Evolutionary conservation across 2,329 filamentous ascomycete species (phyloP).

Genomic region (Fonsecaea pugnacius): DNA sequence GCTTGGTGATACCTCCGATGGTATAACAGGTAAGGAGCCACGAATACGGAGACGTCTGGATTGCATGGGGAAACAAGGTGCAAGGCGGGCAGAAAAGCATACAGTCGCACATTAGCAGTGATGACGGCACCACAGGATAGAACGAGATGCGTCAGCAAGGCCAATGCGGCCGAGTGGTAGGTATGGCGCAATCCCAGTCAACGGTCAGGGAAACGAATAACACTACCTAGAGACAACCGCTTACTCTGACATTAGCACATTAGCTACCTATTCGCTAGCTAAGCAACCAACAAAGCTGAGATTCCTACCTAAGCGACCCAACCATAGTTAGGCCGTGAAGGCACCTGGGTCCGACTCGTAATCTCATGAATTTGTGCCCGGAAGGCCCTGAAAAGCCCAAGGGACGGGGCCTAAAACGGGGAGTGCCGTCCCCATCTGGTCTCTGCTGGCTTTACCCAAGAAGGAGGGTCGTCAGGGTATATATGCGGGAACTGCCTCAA

Average conservation of each 20-base stretch:
- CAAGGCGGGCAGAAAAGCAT: neutral
- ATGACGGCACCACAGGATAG: neutral
- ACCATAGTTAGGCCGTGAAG: neutral
- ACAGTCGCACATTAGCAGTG: neutral
- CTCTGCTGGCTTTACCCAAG: neutral
- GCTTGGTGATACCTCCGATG: neutral
- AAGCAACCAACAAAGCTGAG: neutral
- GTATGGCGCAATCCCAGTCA: neutral
- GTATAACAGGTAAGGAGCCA: neutral
- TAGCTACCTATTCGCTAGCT: neutral
- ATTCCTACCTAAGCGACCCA: conserved; percentile 1
- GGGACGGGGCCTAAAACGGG: neutral
- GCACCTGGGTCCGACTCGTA: neutral
- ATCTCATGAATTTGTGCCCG: neutral
- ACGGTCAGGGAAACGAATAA: neutral
- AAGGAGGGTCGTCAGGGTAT: neutral
- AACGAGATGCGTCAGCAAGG: neutral
- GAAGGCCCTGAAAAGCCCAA: neutral
- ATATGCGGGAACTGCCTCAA: neutral
- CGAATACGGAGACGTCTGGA: neutral
- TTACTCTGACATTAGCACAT: neutral
- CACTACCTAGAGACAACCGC: neutral
- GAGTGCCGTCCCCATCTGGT: neutral
- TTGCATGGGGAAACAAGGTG: neutral
- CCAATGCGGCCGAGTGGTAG: neutral